Evolutionary conservation across 208 protist species (phyloP).

Genomic region (Trypanosoma brucei): DNA sequence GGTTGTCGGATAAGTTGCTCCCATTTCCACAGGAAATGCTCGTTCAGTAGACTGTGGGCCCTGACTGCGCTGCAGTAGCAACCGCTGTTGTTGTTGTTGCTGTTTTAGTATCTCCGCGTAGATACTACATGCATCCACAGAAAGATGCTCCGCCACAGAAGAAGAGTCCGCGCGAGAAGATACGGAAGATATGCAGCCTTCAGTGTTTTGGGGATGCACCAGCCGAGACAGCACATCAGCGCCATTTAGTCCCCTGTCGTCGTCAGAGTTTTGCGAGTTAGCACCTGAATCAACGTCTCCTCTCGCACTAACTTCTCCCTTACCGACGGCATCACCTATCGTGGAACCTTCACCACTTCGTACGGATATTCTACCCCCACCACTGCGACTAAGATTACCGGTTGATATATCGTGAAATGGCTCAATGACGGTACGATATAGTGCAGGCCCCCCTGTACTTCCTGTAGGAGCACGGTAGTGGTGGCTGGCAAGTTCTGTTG

Average conservation of each 20-base stretch:
- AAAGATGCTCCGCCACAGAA: constrained; percentile 10
- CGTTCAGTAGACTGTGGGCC: not conserved
- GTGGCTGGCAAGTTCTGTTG: too few species aligned
- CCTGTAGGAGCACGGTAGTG: too few species aligned
- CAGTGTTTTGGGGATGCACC: not conserved
- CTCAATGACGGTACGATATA: not conserved
- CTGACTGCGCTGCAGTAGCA: too few species aligned
- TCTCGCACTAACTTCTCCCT: not conserved
- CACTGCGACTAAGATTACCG: not conserved
- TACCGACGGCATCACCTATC: not conserved
- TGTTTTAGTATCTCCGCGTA: constrained; percentile 26
- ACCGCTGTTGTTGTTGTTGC: too few species aligned
- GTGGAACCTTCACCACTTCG: not conserved
- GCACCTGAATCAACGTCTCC: too few species aligned
- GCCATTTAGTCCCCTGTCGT: too few species aligned
- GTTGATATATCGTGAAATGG: not conserved
- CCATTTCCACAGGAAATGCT: not conserved
- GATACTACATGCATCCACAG: constrained; percentile 22
- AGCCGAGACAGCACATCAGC: not conserved
- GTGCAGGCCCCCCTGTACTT: not conserved
- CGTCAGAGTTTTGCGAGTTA: too few species aligned
- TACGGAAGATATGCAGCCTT: not conserved
- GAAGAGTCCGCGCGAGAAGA: not conserved
- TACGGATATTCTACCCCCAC: not conserved
- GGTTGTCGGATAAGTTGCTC: too few species aligned